A percentile compares a stretch with the other conserved stretches of the same genome.
These are phyloP conservation scores for Chlamydomonas incerta DNA, from an alignment of 139 green algal genomes.

Conservation along the genomic window DNA sequence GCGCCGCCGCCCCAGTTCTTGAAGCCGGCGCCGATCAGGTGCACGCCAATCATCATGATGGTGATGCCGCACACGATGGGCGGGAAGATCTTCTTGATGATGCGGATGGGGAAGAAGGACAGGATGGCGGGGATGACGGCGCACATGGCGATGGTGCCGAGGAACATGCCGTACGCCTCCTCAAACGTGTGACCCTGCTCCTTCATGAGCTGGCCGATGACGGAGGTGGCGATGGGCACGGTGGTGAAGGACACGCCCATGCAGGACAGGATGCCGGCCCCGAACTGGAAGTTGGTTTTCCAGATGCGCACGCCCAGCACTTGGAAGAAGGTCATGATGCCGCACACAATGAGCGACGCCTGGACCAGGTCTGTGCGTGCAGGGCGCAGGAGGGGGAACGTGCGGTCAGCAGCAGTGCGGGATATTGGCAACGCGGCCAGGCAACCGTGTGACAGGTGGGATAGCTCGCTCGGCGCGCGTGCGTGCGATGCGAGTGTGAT, in stretches of 20 bases:
- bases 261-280: constrained; percentile 76
- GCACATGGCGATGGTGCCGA: constrained; percentile 76
- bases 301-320: constrained; percentile 47
- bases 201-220: constrained; percentile 39
- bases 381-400: background rate
- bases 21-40: constrained; percentile 71
- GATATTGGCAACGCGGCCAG: background rate
- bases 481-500: too few species aligned
- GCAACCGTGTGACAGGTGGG: background rate
- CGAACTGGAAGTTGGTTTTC: constrained; percentile 41
- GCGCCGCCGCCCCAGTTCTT: constrained; percentile 82
- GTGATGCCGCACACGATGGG: constrained; percentile 74
- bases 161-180: constrained; percentile 73
- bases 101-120: constrained; percentile 71
- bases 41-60: constrained; percentile 78
- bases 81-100: constrained; percentile 71
- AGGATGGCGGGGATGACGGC: constrained; percentile 68
- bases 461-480: too few species aligned
- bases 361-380: constrained; percentile 59
- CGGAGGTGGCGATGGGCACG: constrained; percentile 62
- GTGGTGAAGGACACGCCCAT: constrained; percentile 73
- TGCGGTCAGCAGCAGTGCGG: constrained; percentile 14
- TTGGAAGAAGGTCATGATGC: constrained; percentile 62
- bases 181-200: constrained; percentile 49
- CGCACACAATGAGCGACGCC: constrained; percentile 68